These are phyloP conservation scores for Dactylellina haptotyla DNA, from an alignment of 2,329 filamentous ascomycete genomes.

Conservation along the genomic window DNA sequence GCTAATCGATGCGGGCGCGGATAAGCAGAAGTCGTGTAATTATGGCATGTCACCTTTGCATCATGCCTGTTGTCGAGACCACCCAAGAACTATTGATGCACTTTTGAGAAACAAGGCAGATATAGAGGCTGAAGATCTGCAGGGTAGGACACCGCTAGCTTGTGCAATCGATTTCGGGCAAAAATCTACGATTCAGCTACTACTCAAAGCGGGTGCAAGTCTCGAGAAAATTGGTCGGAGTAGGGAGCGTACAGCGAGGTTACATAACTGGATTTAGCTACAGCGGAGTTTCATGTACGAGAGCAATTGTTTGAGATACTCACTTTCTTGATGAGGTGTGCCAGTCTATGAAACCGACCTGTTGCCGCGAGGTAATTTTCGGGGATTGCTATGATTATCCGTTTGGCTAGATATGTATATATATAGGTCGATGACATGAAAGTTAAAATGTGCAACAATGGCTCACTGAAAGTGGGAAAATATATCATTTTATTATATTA, in stretches of 20 bases:
- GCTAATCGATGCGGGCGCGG: slow-evolving; percentile 36
- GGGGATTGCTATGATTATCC: too few relatives aligned
- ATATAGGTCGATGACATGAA: too few relatives aligned
- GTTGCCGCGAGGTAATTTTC: too few relatives aligned
- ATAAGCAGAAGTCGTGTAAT: slow-evolving; percentile 22
- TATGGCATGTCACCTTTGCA: slow-evolving; percentile 37
- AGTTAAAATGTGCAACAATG: too few relatives aligned
- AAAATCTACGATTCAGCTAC: slow-evolving; percentile 10
- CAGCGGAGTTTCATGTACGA: background rate
- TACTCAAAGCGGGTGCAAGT: slow-evolving; percentile 19
- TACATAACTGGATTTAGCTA: slow-evolving; percentile 13
- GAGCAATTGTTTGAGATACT: too few relatives aligned
- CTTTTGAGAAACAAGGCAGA: slow-evolving; percentile 27
- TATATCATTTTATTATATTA: too few relatives aligned
- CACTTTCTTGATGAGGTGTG: too few relatives aligned
- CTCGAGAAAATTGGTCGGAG: slow-evolving; percentile 1
- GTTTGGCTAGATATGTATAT: too few relatives aligned
- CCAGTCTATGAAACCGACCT: background rate
- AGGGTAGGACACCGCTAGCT: slow-evolving; percentile 28
- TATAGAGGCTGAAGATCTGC: slow-evolving; percentile 22
- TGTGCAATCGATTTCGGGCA: slow-evolving; percentile 10
- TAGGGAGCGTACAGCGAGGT: background rate
- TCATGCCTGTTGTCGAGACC: slow-evolving; percentile 23
- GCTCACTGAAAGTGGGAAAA: too few relatives aligned
- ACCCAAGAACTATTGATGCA: slow-evolving; percentile 17